A percentile compares a stretch with the other conserved stretches of the same genome.
Conservation (phyloP, 345 rosid genomes). For the Laguncularia racemosa region DNA sequence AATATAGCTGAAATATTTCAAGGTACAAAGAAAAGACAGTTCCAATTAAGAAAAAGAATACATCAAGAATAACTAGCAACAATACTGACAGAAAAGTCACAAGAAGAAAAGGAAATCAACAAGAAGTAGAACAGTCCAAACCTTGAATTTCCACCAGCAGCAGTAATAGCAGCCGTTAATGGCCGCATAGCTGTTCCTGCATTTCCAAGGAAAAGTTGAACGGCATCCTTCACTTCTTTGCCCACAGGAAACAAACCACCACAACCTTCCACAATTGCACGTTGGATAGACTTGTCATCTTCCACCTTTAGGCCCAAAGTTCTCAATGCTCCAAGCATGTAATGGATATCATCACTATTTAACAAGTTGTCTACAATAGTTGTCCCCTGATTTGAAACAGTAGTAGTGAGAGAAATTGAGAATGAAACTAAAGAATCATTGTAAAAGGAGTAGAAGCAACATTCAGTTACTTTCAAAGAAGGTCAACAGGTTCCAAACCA, state of each 20-base stretch:
- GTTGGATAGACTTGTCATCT: conserved; percentile 42
- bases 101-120: no score
- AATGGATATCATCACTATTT: conserved; percentile 77
- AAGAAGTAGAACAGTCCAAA: conserved; percentile 3
- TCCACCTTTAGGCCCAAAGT: conserved; percentile 62
- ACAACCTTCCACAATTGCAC: conserved; percentile 74
- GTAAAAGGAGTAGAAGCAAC: no score
- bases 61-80: no score
- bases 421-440: no score
- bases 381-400: conserved; percentile 48
- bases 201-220: conserved; percentile 89
- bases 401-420: not conserved
- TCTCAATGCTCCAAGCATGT: conserved; percentile 87
- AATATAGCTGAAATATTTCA: conserved; percentile 41
- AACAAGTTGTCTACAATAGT: conserved; percentile 85
- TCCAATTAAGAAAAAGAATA: no score
- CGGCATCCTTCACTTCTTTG: conserved; percentile 36
- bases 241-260: conserved; percentile 73
- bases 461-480: no score
- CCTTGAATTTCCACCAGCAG: conserved; percentile 92
- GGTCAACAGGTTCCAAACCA: no score
- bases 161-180: conserved; percentile 83
- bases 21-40: no score
- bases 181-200: conserved; percentile 99
- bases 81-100: no score